A percentile compares a stretch with the other conserved stretches of the same genome.
These are phyloP conservation scores for Dothiorella sarmentorum DNA, from an alignment of 2,329 filamentous ascomycete genomes.

Conservation along the genomic window DNA sequence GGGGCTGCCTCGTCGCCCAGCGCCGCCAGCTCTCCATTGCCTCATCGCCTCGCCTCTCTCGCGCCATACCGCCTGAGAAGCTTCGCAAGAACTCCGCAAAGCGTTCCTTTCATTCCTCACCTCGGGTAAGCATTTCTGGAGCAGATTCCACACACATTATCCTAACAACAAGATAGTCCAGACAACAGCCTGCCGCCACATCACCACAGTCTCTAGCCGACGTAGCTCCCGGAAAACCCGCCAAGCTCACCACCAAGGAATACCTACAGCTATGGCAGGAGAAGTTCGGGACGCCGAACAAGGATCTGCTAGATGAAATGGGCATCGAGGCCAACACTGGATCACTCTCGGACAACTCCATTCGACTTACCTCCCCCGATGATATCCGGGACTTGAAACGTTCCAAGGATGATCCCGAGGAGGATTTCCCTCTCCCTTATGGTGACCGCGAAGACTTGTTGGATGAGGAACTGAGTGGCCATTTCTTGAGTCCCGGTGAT, in stretches of 20 bases:
- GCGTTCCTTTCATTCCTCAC: background rate
- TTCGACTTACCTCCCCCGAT: background rate
- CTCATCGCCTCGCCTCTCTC: background rate
- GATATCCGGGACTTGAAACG: background rate
- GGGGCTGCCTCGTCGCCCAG: conserved; percentile 6
- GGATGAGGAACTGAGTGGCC: conserved; percentile 34
- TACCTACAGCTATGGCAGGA: conserved; percentile 44
- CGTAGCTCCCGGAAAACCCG: background rate
- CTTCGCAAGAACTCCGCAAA: background rate
- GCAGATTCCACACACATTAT: background rate
- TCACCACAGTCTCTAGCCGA: background rate
- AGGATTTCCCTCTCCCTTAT: background rate
- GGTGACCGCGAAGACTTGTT: conserved; percentile 26
- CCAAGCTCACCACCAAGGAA: conserved; percentile 25
- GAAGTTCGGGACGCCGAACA: conserved; percentile 34
- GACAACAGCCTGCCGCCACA: background rate
- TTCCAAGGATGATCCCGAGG: background rate
- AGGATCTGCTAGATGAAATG: conserved; percentile 31
- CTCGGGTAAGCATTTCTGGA: background rate
- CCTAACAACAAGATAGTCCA: background rate
- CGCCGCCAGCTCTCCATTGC: conserved; percentile 3
- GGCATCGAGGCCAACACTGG: conserved; percentile 15
- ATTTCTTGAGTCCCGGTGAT: conserved; percentile 44
- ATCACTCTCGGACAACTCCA: conserved; percentile 21
- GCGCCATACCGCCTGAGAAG: background rate